These are phyloP conservation scores for Strobilomyces dryophilus DNA, from an alignment of 768 basidiomycete species.

Conservation along the genomic window DNA sequence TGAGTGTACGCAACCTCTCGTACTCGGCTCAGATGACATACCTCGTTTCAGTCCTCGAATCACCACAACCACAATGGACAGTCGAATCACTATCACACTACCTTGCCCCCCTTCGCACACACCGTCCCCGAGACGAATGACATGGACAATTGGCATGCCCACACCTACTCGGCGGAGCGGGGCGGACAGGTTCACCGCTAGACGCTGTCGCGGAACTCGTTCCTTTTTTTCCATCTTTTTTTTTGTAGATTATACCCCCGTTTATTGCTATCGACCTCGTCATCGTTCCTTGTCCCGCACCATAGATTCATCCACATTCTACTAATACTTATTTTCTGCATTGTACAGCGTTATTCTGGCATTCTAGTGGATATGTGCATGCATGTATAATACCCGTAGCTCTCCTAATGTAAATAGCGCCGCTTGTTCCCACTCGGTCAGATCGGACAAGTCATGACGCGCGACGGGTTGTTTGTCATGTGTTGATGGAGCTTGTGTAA, in stretches of 20 bases:
- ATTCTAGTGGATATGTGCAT: constrained; percentile 38
- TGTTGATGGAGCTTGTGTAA: constrained; percentile 32
- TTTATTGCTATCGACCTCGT: constrained; percentile 31
- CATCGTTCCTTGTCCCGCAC: constrained; percentile 13
- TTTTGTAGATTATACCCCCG: constrained; percentile 33
- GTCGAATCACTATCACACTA: constrained; percentile 38
- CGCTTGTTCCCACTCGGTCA: constrained; percentile 2
- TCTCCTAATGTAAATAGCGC: constrained; percentile 32
- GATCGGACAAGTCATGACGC: constrained; percentile 13
- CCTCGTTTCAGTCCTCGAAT: constrained; percentile 25
- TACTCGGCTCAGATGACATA: neutral
- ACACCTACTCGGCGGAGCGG: constrained; percentile 58
- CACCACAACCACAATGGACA: constrained; percentile 32
- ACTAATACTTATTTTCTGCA: constrained; percentile 33
- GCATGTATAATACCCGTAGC: constrained; percentile 33
- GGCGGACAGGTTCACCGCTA: constrained; percentile 56
- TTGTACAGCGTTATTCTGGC: constrained; percentile 33
- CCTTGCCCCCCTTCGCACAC: constrained; percentile 48
- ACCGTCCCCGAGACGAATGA: constrained; percentile 35
- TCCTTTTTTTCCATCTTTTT: neutral
- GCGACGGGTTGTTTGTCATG: constrained; percentile 22
- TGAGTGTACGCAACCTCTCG: constrained; percentile 28
- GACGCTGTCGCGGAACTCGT: constrained; percentile 2
- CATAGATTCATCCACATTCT: constrained; percentile 30
- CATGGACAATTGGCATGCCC: constrained; percentile 57